These are phyloP conservation scores for Phytophthora tubulina DNA, from an alignment of 352 stramenopile genomes.

Conservation along the genomic window DNA sequence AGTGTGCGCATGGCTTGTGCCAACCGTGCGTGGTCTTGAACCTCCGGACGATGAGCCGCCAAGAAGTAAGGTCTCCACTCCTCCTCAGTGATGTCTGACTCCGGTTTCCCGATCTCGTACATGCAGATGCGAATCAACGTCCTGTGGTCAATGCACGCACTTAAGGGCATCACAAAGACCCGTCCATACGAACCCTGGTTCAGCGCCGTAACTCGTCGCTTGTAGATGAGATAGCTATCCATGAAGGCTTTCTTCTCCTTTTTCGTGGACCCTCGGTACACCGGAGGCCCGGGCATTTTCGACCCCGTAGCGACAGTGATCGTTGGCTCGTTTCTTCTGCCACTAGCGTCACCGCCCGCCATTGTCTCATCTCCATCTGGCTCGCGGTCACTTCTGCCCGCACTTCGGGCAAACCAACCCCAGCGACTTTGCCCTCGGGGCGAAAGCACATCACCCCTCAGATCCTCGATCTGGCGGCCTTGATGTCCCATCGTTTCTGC, in stretches of 20 bases:
- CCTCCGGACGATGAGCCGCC: background rate
- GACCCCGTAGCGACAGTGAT: background rate
- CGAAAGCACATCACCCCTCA: too few species aligned
- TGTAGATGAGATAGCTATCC: background rate
- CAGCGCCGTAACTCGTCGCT: background rate
- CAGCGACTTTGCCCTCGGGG: background rate
- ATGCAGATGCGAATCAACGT: slow-evolving; percentile 20
- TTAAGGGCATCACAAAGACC: slow-evolving; percentile 9
- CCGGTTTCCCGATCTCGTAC: slow-evolving; percentile 8
- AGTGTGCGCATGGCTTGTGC: slow-evolving; percentile 9
- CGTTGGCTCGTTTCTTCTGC: background rate
- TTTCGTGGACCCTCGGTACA: slow-evolving; percentile 22
- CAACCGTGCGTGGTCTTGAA: slow-evolving; percentile 1
- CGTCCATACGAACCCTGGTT: background rate
- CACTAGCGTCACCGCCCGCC: background rate
- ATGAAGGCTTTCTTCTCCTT: slow-evolving; percentile 31
- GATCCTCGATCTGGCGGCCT: too few species aligned
- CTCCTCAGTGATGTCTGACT: slow-evolving; percentile 12
- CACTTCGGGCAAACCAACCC: background rate
- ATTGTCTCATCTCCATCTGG: background rate
- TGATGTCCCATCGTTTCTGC: too few species aligned
- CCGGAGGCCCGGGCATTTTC: background rate
- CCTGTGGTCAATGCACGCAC: slow-evolving; percentile 20
- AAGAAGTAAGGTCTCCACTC: slow-evolving; percentile 27
- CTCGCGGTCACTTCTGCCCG: background rate